phyloP scores from a whole-genome alignment of 208 protist species.

The Zelonia costaricensis region DNA sequence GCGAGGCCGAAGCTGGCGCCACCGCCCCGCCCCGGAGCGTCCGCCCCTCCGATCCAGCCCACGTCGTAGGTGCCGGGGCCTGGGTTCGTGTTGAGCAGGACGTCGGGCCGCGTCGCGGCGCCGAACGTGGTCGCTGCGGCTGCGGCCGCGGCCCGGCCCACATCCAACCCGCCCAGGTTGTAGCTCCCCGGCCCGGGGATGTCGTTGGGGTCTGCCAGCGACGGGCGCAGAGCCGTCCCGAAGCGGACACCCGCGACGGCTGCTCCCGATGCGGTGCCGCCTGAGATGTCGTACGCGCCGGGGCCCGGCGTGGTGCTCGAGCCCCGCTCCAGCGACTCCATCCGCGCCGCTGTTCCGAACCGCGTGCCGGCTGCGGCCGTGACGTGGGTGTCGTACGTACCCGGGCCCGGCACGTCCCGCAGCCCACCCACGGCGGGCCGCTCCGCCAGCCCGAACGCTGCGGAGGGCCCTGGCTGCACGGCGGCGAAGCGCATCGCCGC shows the following conservation, averaged over 20 bases:
- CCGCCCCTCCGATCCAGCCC: slow-evolving; percentile 14
- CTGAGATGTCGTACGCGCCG: slow-evolving; percentile 18
- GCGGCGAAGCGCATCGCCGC: too few species aligned
- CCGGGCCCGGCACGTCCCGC: slow-evolving; percentile 16
- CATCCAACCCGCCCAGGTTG: neutral
- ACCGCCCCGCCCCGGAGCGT: neutral
- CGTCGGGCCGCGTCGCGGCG: slow-evolving; percentile 5
- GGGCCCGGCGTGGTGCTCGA: slow-evolving; percentile 14
- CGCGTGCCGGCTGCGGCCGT: neutral
- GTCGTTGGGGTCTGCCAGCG: slow-evolving; percentile 4
- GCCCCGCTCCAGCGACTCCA: neutral
- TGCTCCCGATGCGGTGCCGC: neutral
- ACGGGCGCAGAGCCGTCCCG: slow-evolving; percentile 4
- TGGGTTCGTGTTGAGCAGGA: slow-evolving; percentile 11
- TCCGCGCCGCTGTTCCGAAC: slow-evolving; percentile 8
- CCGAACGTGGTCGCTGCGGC: slow-evolving; percentile 3
- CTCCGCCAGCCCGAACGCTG: slow-evolving; percentile 2
- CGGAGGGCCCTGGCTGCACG: neutral
- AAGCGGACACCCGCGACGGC: neutral
- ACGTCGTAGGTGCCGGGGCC: slow-evolving; percentile 27
- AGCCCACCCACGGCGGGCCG: neutral
- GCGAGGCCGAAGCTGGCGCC: slow-evolving; percentile 7
- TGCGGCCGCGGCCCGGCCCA: neutral
- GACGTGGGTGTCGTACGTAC: slow-evolving; percentile 12
- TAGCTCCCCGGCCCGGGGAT: slow-evolving; percentile 36